Evolutionary conservation across 2,329 filamentous ascomycete genomes (phyloP).

Genomic region (Cordyceps militaris): DNA sequence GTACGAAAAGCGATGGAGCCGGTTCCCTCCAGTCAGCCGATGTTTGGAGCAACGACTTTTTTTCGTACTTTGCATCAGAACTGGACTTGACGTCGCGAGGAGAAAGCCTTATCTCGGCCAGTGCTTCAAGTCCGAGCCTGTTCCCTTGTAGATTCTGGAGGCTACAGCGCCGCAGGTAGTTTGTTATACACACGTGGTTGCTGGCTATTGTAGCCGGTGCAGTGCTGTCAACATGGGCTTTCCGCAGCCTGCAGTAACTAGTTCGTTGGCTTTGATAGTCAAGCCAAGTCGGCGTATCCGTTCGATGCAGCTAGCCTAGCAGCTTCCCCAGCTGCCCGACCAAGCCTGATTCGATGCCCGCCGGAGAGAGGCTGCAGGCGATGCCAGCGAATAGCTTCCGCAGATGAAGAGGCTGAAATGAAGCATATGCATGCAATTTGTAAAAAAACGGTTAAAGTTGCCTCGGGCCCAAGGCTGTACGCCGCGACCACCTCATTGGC

Average conservation of each 20-base stretch:
- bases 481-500: not conserved
- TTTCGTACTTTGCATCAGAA: not conserved
- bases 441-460: not conserved
- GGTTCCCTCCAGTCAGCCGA: not conserved
- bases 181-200: conserved; percentile 1
- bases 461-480: not conserved
- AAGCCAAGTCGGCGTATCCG: not conserved
- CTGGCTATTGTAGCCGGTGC: conserved; percentile 1
- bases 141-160: not conserved
- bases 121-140: not conserved
- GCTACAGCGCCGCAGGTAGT: not conserved
- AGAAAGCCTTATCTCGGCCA: conserved; percentile 4
- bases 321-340: not conserved
- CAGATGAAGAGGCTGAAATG: not conserved
- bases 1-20: not conserved
- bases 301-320: not conserved
- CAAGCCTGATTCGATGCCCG: not conserved
- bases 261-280: not conserved
- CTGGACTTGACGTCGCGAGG: not conserved
- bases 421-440: not conserved
- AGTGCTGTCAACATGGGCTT: not conserved
- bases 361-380: not conserved
- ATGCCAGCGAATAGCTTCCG: not conserved
- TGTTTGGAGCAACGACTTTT: not conserved
- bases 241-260: conserved; percentile 3